Evolutionary conservation across 108 stramenopile species (phyloP).

Genomic region (Nitzschia sp.): DNA sequence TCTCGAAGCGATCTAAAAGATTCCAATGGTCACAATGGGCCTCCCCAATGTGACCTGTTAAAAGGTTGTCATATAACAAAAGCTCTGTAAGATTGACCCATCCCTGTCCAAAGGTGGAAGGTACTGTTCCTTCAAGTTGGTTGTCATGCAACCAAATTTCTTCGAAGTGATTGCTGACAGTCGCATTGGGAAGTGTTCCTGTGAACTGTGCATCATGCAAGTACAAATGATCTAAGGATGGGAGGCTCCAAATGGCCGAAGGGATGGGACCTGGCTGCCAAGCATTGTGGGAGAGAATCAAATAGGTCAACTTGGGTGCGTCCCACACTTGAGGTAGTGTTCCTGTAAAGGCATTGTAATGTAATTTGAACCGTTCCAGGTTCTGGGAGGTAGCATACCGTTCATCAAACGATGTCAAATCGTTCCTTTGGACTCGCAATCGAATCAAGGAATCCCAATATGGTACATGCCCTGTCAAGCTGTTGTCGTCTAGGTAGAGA

Average conservation of each 20-base stretch:
- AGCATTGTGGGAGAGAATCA: slow-evolving; percentile 22
- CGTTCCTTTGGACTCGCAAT: slow-evolving; percentile 8
- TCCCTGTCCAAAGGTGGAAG: slow-evolving; percentile 32
- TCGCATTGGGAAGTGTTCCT: slow-evolving; percentile 22
- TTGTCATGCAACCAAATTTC: slow-evolving; percentile 24
- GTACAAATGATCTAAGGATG: slow-evolving; percentile 6
- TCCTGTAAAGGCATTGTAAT: slow-evolving; percentile 22
- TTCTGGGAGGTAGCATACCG: not conserved
- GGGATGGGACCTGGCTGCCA: slow-evolving; percentile 39
- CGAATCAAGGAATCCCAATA: slow-evolving; percentile 8
- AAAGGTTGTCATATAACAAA: slow-evolving; percentile 26
- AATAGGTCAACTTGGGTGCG: slow-evolving; percentile 10
- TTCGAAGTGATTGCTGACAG: slow-evolving; percentile 1
- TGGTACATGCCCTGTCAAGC: slow-evolving; percentile 9
- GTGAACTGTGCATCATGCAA: slow-evolving; percentile 25
- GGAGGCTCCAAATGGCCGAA: slow-evolving; percentile 30
- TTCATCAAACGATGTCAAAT: slow-evolving; percentile 10
- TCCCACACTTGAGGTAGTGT: slow-evolving; percentile 17
- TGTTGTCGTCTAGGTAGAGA: slow-evolving; percentile 9
- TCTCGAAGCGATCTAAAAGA: not conserved
- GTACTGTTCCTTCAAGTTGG: slow-evolving; percentile 30
- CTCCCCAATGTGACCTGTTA: slow-evolving; percentile 36
- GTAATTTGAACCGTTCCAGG: slow-evolving; percentile 8
- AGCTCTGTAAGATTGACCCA: slow-evolving; percentile 22
- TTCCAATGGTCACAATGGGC: slow-evolving; percentile 19